A percentile compares a stretch with the other conserved stretches of the same genome.
Evolutionary conservation across 768 basidiomycete genomes (phyloP).

Genomic region (Multifurca ochricompacta): DNA sequence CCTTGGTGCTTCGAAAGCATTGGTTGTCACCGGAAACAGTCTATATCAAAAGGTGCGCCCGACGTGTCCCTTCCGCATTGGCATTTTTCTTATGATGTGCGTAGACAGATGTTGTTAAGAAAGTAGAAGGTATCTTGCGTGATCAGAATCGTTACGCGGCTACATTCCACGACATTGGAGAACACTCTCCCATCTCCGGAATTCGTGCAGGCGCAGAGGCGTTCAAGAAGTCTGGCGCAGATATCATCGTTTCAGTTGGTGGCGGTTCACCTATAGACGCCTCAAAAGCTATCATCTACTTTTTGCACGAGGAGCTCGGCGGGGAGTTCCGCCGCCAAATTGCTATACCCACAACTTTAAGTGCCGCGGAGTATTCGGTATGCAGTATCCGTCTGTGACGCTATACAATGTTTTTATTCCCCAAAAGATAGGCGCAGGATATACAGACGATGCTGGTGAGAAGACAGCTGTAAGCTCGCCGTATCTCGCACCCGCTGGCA

Average conservation of each 20-base stretch:
- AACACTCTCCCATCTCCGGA: conserved; percentile 63
- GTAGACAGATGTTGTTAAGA: conserved; percentile 55
- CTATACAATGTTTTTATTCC: neutral
- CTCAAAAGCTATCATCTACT: conserved; percentile 62
- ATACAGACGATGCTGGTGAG: conserved; percentile 57
- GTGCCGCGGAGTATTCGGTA: conserved; percentile 69
- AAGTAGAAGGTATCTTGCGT: conserved; percentile 48
- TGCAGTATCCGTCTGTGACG: conserved; percentile 14
- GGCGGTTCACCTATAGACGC: conserved; percentile 80
- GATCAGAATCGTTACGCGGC: conserved; percentile 51
- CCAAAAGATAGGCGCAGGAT: conserved; percentile 56
- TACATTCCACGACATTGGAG: conserved; percentile 66
- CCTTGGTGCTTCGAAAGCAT: conserved; percentile 52
- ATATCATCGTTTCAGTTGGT: conserved; percentile 66
- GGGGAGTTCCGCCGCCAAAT: conserved; percentile 54
- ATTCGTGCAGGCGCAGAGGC: conserved; percentile 49
- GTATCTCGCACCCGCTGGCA: conserved; percentile 56
- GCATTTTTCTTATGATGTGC: neutral
- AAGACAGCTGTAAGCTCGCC: conserved; percentile 53
- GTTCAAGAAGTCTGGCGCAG: conserved; percentile 50
- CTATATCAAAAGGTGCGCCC: conserved; percentile 50
- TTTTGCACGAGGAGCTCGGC: conserved; percentile 48
- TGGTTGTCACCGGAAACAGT: conserved; percentile 66
- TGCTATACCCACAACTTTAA: conserved; percentile 76
- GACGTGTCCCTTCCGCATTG: neutral